These are phyloP conservation scores for Yarrowia galli DNA, from an alignment of 1,139 yeast genomes.

Conservation along the genomic window DNA sequence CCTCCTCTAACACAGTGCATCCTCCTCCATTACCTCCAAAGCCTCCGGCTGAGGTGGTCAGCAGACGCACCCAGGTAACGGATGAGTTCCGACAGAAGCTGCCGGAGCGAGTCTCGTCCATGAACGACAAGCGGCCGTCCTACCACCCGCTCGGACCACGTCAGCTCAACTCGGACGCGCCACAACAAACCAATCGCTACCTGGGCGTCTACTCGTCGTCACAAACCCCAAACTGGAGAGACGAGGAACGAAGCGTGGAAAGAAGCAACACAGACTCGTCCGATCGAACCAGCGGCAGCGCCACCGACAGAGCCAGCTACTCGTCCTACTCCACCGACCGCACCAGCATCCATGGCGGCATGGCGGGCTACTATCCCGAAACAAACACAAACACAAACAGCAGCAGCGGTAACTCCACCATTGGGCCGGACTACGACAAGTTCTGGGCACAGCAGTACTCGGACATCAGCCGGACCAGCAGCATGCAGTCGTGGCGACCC, in stretches of 20 bases:
- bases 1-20: conserved; percentile 25
- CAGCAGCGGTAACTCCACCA: neutral
- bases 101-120: conserved; percentile 24
- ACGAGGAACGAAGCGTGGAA: conserved; percentile 13
- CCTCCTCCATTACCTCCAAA: conserved; percentile 36
- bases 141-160: conserved; percentile 25
- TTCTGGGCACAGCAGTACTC: conserved; percentile 19
- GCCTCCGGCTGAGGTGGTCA: conserved; percentile 29
- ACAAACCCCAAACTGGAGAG: conserved; percentile 8
- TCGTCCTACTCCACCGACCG: conserved; percentile 15
- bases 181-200: conserved; percentile 14
- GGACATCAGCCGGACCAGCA: conserved; percentile 7
- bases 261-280: conserved; percentile 27
- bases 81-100: conserved; percentile 16
- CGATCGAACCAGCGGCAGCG: neutral
- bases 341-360: conserved; percentile 7
- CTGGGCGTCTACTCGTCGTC: conserved; percentile 19
- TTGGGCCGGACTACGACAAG: conserved; percentile 7
- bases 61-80: conserved; percentile 25
- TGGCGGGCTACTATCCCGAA: neutral
- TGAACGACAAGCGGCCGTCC: conserved; percentile 21
- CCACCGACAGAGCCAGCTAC: conserved; percentile 5
- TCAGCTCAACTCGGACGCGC: conserved; percentile 26
- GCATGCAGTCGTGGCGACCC: conserved; percentile 18
- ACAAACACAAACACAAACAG: too few species aligned